phyloP scores from a whole-genome alignment of 2,329 filamentous ascomycete species.

The Aspergillus pseudoglaucus region DNA sequence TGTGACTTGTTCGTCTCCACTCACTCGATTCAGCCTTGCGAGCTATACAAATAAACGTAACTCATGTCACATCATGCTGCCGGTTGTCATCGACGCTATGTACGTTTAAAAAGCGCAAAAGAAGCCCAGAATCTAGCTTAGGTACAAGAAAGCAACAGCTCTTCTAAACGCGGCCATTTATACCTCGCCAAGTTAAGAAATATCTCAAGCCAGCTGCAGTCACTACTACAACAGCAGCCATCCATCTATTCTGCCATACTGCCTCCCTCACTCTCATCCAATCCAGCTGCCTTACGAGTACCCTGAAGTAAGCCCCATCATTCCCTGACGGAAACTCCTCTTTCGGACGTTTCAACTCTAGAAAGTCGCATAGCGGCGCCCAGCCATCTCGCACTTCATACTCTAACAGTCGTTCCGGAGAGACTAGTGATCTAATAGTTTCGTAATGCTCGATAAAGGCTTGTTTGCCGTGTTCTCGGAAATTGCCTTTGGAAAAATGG shows the following conservation, averaged over 20 bases:
- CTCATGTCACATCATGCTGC: too few relatives aligned
- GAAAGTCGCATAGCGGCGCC: conserved; percentile 10
- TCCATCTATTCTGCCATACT: neutral
- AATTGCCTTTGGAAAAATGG: too few relatives aligned
- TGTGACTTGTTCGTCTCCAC: too few relatives aligned
- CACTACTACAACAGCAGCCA: neutral
- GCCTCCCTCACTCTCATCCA: neutral
- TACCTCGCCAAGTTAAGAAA: too few relatives aligned
- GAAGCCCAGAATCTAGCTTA: too few relatives aligned
- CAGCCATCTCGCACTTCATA: conserved; percentile 10
- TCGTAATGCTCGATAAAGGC: conserved; percentile 9
- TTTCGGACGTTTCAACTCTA: neutral
- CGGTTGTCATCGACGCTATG: too few relatives aligned
- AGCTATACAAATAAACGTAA: too few relatives aligned
- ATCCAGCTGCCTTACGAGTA: neutral
- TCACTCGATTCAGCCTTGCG: too few relatives aligned
- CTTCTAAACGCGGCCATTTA: too few relatives aligned
- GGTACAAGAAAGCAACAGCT: too few relatives aligned
- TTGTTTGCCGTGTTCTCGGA: conserved; percentile 6
- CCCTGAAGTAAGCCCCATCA: neutral
- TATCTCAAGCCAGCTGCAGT: neutral
- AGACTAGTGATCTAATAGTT: neutral
- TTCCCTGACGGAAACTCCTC: neutral
- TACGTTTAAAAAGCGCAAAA: too few relatives aligned
- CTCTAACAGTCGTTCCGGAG: conserved; percentile 6